phyloP scores from a whole-genome alignment of 257 asterid genomes.

The Prunella vulgaris region DNA sequence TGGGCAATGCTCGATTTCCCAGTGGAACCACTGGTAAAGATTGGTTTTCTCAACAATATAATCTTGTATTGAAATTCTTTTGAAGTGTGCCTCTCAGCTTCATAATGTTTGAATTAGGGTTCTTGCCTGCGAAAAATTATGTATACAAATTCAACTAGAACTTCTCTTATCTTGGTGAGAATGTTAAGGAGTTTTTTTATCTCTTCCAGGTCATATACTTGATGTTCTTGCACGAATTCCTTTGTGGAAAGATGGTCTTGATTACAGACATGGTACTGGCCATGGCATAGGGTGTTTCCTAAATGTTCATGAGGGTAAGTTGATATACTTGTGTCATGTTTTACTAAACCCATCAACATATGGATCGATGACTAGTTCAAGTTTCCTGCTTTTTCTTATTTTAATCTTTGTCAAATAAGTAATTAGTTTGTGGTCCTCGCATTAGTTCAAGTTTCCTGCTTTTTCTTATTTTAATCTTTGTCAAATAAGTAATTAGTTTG shows the following conservation, averaged over 20 bases:
- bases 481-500: neutral
- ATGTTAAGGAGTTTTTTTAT: constrained; percentile 2
- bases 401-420: neutral
- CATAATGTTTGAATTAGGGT: constrained; percentile 1
- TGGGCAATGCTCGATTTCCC: constrained; percentile 97
- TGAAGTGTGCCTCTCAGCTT: constrained; percentile 9
- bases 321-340: neutral
- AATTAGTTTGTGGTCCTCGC: no score
- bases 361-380: neutral
- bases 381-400: neutral
- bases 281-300: constrained; percentile 95
- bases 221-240: constrained; percentile 86
- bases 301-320: constrained; percentile 90
- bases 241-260: constrained; percentile 95
- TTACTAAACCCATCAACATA: neutral
- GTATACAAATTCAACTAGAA: constrained; percentile 2
- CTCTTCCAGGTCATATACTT: constrained; percentile 61
- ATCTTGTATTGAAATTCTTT: constrained; percentile 1
- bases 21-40: constrained; percentile 82
- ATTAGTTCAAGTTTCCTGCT: neutral
- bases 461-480: neutral
- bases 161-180: constrained; percentile 17
- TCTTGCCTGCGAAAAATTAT: constrained; percentile 3
- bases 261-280: constrained; percentile 97
- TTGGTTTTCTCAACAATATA: constrained; percentile 8